Base-by-base conservation (phyloP, 495 filamentous ascomycete species). In the Aspergillus asperescens region DNA sequence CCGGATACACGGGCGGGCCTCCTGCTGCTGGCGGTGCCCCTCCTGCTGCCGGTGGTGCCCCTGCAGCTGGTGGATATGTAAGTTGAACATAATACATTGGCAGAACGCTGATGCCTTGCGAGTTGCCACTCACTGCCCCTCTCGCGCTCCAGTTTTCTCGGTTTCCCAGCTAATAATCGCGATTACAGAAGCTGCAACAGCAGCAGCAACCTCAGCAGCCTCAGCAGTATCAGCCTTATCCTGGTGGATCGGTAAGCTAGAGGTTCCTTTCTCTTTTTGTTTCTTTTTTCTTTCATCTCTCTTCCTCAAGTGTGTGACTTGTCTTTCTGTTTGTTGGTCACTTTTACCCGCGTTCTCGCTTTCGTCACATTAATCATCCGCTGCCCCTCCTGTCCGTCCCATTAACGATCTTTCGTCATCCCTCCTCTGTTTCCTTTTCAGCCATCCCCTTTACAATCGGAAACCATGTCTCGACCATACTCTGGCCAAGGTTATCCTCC, bases 1-100 rank as follows among this genome's bases (percentile, higher is more conserved):
- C 69, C n/a, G 69, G 71, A 23, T 74, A 74, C 37, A 67, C 71
- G 18, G 73, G 73, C 28, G 73, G 73, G 3, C 69, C 72, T 62
- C 71, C 71, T 18, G 2, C 69, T 54, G 54, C 68, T 34, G 37
- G 37, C n/a, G 49, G 40, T 15, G 20, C 18, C n/a, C n/a, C n/a
- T n/a, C n/a, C 55, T 70, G 58, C 67, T 62, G 54, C 56, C 55
- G 66, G 62, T 48, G 43, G 16, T 44, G 47, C 39, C 39, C 35
- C 28, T 35, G 13, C 15, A 4, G 32, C 56, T 46, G 61, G 63
- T 69, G 71, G 71, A 67, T 63, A 66, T 38, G 70, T 72, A 67
- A 67, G 70, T 68, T 32, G 48, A 12, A 49, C n/a, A n/a, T n/a
- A n/a, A n/a, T n/a, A n/a, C n/a, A n/a, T n/a, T n/a, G n/a, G n/a